Percentiles rank a stretch among this genome's conserved stretches.
Conservation (phyloP, 495 filamentous ascomycete species). For the Xylaria cubensis region DNA sequence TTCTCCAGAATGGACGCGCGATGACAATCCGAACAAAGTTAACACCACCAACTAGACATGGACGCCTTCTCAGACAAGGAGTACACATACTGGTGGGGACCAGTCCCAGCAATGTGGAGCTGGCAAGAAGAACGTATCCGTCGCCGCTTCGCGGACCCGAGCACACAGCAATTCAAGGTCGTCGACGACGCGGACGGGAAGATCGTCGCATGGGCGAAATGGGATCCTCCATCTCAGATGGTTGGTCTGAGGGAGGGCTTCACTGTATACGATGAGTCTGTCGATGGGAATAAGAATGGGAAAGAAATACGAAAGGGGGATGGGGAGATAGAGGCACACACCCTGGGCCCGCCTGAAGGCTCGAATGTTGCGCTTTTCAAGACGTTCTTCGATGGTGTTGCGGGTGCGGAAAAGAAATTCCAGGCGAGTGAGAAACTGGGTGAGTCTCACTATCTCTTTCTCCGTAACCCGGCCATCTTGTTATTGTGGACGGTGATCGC, state of each 20-base stretch:
- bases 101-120: slow-evolving; percentile 25
- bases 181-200: slow-evolving; percentile 28
- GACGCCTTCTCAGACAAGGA: slow-evolving; percentile 33
- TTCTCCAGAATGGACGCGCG: neutral
- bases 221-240: slow-evolving; percentile 32
- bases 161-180: slow-evolving; percentile 36
- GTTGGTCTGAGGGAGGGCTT: slow-evolving; percentile 30
- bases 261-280: slow-evolving; percentile 26
- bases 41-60: slow-evolving; percentile 29
- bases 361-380: slow-evolving; percentile 28
- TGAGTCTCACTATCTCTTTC: slow-evolving; percentile 23
- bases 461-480: neutral
- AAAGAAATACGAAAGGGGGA: neutral
- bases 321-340: slow-evolving; percentile 4
- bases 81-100: slow-evolving; percentile 40
- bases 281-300: neutral
- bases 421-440: slow-evolving; percentile 33
- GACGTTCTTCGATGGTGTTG: slow-evolving; percentile 30
- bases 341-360: slow-evolving; percentile 28
- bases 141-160: slow-evolving; percentile 32
- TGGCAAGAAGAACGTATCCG: slow-evolving; percentile 33
- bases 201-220: slow-evolving; percentile 38
- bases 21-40: neutral
- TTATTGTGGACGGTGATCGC: neutral
- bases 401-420: slow-evolving; percentile 35